A percentile compares a stretch with the other conserved stretches of the same genome.
phyloP scores from a whole-genome alignment of 139 green algal genomes.

The Micractinium sp. region DNA sequence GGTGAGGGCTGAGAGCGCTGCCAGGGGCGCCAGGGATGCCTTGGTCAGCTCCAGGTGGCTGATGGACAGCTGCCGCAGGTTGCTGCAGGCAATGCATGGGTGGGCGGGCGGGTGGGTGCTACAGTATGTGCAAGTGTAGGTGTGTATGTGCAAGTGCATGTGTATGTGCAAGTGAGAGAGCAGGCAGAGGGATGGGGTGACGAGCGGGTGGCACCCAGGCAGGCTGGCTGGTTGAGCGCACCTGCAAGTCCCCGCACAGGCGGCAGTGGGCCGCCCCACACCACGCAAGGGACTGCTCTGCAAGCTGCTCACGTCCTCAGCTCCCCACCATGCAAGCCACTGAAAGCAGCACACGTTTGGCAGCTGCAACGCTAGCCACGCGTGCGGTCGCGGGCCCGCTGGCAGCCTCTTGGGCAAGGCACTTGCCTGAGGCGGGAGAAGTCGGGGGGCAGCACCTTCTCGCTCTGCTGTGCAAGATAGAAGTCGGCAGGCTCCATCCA shows the following conservation, averaged over 20 bases:
- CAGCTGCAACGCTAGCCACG: too few species aligned
- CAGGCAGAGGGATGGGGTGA: background rate
- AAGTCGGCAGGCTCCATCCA: background rate
- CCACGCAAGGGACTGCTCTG: too few species aligned
- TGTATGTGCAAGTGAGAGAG: too few species aligned
- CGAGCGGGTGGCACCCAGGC: background rate
- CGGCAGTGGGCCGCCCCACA: too few species aligned
- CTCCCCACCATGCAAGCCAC: background rate
- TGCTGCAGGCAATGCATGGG: background rate
- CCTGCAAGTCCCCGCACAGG: too few species aligned
- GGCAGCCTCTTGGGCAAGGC: too few species aligned
- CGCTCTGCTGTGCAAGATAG: background rate
- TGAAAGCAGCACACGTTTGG: too few species aligned
- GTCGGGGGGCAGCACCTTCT: background rate
- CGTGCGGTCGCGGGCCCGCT: background rate
- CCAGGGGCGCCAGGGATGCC: background rate
- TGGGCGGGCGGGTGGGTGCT: too few species aligned
- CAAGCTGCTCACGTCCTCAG: too few species aligned
- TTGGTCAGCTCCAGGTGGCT: background rate
- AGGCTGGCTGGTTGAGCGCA: too few species aligned
- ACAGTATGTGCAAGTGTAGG: too few species aligned
- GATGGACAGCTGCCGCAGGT: background rate
- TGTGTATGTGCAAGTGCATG: too few species aligned
- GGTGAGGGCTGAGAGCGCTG: background rate
- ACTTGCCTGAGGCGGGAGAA: background rate